Percentiles rank a stretch among this genome's conserved stretches.
Evolutionary conservation across 352 stramenopile species (phyloP).

Genomic region (Phytophthora agathidicida): DNA sequence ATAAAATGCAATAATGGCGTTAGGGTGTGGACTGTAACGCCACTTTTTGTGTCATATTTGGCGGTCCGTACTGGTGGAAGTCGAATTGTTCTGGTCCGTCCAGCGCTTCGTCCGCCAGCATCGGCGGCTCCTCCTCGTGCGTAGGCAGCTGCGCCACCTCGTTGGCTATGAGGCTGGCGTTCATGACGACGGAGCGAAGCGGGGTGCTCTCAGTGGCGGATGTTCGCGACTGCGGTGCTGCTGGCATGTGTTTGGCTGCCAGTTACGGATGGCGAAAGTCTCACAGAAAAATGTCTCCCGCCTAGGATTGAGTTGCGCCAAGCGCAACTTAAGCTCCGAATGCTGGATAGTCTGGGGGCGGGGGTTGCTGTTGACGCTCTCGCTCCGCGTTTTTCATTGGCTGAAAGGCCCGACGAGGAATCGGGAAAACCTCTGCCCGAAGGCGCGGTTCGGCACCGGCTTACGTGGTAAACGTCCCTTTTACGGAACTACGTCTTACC

Average conservation of each 20-base stretch:
- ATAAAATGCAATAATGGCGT: conserved; percentile 6
- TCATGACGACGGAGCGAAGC: conserved; percentile 25
- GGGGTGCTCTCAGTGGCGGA: conserved; percentile 25
- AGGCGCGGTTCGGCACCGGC: conserved; percentile 76
- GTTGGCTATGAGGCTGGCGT: conserved; percentile 43
- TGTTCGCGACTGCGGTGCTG: conserved; percentile 16
- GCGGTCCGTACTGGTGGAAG: conserved; percentile 34
- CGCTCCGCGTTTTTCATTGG: too few relatives aligned
- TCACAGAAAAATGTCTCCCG: background rate
- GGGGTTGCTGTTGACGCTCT: too few relatives aligned
- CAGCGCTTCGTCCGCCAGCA: conserved; percentile 8
- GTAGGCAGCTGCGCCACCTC: conserved; percentile 20
- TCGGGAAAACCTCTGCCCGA: conserved; percentile 64
- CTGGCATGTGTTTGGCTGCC: conserved; percentile 5
- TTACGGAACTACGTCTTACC: conserved; percentile 89
- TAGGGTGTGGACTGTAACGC: conserved; percentile 2
- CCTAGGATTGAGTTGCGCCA: conserved; percentile 1
- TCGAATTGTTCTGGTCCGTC: conserved; percentile 47
- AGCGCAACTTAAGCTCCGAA: background rate
- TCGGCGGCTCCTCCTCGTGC: conserved; percentile 21
- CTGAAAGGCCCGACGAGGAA: conserved; percentile 62
- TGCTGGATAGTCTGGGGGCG: conserved; percentile 4
- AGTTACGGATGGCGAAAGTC: background rate
- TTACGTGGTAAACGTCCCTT: conserved; percentile 89
- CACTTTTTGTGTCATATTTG: background rate